These are phyloP conservation scores for Mycosphaerella sp. DNA, from an alignment of 2,329 filamentous ascomycete species.

Conservation along the genomic window DNA sequence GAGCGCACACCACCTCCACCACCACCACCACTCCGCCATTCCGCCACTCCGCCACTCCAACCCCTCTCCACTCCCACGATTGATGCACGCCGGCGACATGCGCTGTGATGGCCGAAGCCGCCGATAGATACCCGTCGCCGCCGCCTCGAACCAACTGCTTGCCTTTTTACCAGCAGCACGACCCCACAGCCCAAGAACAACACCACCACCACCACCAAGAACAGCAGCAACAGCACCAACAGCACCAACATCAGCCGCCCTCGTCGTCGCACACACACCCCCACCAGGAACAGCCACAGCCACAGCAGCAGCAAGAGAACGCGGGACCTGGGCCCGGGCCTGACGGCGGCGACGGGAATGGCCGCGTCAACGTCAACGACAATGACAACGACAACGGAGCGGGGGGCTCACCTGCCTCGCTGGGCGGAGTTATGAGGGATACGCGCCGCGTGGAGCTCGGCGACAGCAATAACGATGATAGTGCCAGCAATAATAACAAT, in stretches of 20 bases:
- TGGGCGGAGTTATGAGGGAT: not conserved
- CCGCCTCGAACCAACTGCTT: constrained; percentile 3
- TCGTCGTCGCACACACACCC: not conserved
- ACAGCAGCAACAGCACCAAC: constrained; percentile 1
- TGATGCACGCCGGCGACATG: not conserved
- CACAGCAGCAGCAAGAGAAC: constrained; percentile 1
- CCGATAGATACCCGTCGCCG: constrained; percentile 12
- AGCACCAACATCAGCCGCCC: not conserved
- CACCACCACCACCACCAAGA: not conserved
- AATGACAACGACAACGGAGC: not conserved
- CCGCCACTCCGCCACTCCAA: too few species aligned
- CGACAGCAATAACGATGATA: too few species aligned
- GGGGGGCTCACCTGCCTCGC: not conserved
- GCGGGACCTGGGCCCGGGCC: not conserved
- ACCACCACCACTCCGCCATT: too few species aligned
- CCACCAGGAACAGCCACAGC: not conserved
- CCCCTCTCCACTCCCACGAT: too few species aligned
- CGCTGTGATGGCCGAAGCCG: constrained; percentile 5
- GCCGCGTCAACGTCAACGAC: not conserved
- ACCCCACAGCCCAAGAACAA: not conserved
- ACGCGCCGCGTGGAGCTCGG: not conserved
- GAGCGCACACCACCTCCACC: too few species aligned
- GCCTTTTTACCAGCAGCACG: constrained; percentile 11
- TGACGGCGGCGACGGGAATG: not conserved
- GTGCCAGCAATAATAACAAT: not conserved